These are phyloP conservation scores for Acanthamoeba castellanii DNA, from an alignment of 208 protist genomes.

Conservation along the genomic window DNA sequence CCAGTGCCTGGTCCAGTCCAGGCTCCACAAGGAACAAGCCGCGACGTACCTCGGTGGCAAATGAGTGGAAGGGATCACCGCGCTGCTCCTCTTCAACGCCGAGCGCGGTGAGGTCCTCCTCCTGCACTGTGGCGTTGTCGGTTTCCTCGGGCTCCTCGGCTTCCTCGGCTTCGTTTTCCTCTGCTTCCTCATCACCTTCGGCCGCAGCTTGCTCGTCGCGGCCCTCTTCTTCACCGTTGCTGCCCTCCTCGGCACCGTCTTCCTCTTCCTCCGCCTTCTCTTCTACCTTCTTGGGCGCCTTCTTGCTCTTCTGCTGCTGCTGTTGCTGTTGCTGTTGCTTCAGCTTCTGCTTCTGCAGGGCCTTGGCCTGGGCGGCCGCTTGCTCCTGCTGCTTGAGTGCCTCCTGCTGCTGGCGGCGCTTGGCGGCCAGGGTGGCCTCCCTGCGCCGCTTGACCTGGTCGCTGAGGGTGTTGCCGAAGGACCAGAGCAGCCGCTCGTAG, in stretches of 20 bases:
- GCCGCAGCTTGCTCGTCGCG: background rate
- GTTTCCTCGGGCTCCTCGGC: background rate
- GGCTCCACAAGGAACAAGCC: background rate
- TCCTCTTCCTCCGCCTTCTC: background rate
- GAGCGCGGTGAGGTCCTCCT: slow-evolving; percentile 17
- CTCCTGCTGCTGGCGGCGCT: slow-evolving; percentile 20
- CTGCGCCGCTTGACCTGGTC: slow-evolving; percentile 18
- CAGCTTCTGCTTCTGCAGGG: background rate
- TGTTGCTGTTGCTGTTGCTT: background rate
- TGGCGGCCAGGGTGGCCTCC: slow-evolving; percentile 4
- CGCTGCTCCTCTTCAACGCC: slow-evolving; percentile 33
- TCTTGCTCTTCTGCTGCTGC: background rate
- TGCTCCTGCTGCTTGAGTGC: background rate
- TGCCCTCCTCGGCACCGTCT: background rate
- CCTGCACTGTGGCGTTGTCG: background rate
- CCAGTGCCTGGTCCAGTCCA: too few species aligned
- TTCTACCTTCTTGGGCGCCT: background rate
- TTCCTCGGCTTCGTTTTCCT: background rate
- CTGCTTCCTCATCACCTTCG: background rate
- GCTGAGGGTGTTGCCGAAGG: background rate
- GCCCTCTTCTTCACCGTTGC: background rate
- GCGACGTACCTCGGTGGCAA: background rate
- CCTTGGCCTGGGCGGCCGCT: background rate
- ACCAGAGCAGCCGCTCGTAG: slow-evolving; percentile 5
- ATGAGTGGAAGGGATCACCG: slow-evolving; percentile 54